Base-by-base conservation (phyloP, 1,284 basidiomycete genomes). In the Cryptococcus sp. region DNA sequence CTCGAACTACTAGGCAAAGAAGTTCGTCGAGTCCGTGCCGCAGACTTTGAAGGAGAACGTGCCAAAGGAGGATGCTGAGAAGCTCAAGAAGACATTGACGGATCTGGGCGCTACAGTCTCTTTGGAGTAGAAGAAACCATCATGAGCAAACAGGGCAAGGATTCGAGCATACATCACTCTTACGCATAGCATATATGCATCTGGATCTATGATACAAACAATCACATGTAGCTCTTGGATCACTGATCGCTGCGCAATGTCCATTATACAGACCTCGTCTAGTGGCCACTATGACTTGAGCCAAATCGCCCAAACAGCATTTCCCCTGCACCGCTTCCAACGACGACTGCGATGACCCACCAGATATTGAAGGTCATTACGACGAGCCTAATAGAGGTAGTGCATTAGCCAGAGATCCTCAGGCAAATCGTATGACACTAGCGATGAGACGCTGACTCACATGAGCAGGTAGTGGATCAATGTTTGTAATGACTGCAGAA, bases 51-150 rank as follows among this genome's bases (percentile, higher is more conserved):
- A 99, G 82, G 96, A 99, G 81, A 93, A 93, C 75, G 76, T 96
- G 60, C 85, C 91, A 38, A 99, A 99, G 81, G 96, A 99, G 71
- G 96, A 99, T 50, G 94, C 94, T 13, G 95, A 98, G 79, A 98
- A 98, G 81, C 81, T 99, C 73, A 86, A 95, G 81, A 88, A 89
- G 78, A 86, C 87, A 26, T 89, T 99, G 79, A 87, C 91, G 80
- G 87, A 81, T 60, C 85, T 97, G 48, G 96, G 96, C 46, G 96
- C 89, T 61, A 87, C 91, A 59, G 86, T 97, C 65, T 85, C 85
- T 72, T 83, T 95, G 25, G 53, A 53, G 15, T 62, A 58, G 45
- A 29, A 43, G n/a, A n/a, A 41, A 8, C 23, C 41, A 44, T 8
- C 41, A 44, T n/a, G 41, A 44, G 41, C n/a, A 44, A 16, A 22